Conservation (phyloP, 495 filamentous ascomycete species). For the Hyaloscypha variabilis region DNA sequence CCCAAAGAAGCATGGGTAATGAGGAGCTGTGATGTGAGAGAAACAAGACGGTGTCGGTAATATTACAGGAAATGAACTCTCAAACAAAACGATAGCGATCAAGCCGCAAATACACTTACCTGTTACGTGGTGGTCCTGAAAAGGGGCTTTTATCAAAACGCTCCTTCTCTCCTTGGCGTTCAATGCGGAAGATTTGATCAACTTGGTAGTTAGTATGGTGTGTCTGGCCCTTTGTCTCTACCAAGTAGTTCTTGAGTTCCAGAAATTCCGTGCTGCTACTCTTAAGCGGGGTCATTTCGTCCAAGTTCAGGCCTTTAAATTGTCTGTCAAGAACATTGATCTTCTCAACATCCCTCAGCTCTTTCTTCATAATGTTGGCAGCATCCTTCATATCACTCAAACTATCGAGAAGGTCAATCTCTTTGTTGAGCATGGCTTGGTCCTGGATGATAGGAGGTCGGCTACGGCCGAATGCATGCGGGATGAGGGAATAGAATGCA, state of each 20-base stretch:
- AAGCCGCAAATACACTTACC: too few species aligned
- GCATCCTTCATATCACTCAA: constrained; percentile 83
- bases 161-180: constrained; percentile 71
- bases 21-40: too few species aligned
- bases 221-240: constrained; percentile 61
- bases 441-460: constrained; percentile 65
- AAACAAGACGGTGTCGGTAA: too few species aligned
- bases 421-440: constrained; percentile 61
- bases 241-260: constrained; percentile 66
- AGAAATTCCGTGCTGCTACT: constrained; percentile 60
- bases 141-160: constrained; percentile 58
- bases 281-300: constrained; percentile 75
- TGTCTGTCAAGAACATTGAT: constrained; percentile 70
- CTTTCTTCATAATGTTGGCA: constrained; percentile 66
- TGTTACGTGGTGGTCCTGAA: constrained; percentile 42
- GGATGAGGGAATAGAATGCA: constrained; percentile 78
- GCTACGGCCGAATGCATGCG: constrained; percentile 76
- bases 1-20: too few species aligned
- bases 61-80: too few species aligned
- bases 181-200: constrained; percentile 82
- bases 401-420: constrained; percentile 76
- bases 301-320: constrained; percentile 67
- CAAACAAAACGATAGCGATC: too few species aligned
- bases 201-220: constrained; percentile 62
- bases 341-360: constrained; percentile 46